Percentiles rank a stretch among this genome's conserved stretches.
Evolutionary conservation across 1,284 basidiomycete genomes (phyloP).

Genomic region (Cryptococcus sp.): DNA sequence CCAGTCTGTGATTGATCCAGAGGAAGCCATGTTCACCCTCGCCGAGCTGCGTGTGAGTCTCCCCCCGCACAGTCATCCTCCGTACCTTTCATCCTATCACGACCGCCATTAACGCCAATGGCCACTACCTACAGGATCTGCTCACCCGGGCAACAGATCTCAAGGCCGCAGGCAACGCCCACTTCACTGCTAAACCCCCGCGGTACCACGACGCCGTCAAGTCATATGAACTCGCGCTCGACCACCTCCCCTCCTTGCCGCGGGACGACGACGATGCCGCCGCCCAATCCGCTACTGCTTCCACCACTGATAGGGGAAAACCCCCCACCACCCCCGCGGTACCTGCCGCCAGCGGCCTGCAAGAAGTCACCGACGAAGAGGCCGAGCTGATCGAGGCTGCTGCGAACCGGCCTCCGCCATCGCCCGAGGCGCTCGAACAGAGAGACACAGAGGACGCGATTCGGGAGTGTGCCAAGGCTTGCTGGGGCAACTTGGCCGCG

Average conservation of each 20-base stretch:
- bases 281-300: background rate
- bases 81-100: background rate
- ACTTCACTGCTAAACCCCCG: slow-evolving; percentile 33
- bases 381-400: slow-evolving; percentile 29
- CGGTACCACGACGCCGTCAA: slow-evolving; percentile 27
- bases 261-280: background rate
- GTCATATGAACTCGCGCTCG: slow-evolving; percentile 33
- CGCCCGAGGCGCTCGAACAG: slow-evolving; percentile 15
- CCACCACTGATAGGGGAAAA: background rate
- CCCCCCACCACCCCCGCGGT: slow-evolving; percentile 1
- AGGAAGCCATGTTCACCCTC: slow-evolving; percentile 21
- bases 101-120: background rate
- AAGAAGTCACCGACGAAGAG: slow-evolving; percentile 45
- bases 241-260: slow-evolving; percentile 20
- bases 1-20: slow-evolving; percentile 13
- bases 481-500: slow-evolving; percentile 45
- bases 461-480: slow-evolving; percentile 34
- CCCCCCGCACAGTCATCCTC: background rate
- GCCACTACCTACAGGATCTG: slow-evolving; percentile 23
- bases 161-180: slow-evolving; percentile 40
- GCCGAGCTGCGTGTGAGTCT: slow-evolving; percentile 27
- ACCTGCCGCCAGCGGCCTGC: slow-evolving; percentile 25
- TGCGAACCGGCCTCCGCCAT: background rate
- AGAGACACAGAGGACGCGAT: slow-evolving; percentile 28
- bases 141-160: slow-evolving; percentile 19